Evolutionary conservation across 768 basidiomycete genomes (phyloP).

Genomic region (Neoboletus subvelutipes): DNA sequence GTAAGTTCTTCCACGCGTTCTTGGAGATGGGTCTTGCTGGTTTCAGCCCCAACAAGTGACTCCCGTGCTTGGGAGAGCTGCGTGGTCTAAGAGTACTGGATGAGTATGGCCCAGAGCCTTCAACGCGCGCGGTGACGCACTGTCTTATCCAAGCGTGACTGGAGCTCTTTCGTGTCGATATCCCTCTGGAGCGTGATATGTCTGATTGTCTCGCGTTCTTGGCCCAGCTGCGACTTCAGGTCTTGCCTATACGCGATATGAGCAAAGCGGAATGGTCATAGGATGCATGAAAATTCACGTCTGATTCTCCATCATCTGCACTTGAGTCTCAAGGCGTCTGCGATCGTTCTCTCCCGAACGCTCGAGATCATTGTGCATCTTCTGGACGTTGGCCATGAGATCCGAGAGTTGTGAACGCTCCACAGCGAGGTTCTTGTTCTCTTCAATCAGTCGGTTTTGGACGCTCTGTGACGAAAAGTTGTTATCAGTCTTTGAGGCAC

Average conservation of each 20-base stretch:
- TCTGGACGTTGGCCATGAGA: constrained; percentile 86
- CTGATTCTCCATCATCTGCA: constrained; percentile 77
- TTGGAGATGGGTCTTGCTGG: constrained; percentile 76
- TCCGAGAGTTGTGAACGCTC: constrained; percentile 87
- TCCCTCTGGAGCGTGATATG: constrained; percentile 79
- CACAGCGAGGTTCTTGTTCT: constrained; percentile 75
- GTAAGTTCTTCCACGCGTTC: constrained; percentile 49
- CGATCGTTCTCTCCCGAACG: constrained; percentile 82
- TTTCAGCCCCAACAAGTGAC: constrained; percentile 67
- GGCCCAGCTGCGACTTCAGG: constrained; percentile 60
- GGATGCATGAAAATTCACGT: constrained; percentile 46
- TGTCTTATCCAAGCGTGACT: constrained; percentile 64
- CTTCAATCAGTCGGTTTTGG: constrained; percentile 78
- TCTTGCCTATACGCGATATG: constrained; percentile 56
- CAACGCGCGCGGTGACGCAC: constrained; percentile 41
- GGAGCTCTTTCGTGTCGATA: constrained; percentile 74
- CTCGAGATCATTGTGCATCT: constrained; percentile 87
- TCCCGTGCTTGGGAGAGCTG: constrained; percentile 72
- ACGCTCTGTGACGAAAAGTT: constrained; percentile 51
- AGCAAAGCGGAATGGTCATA: neutral
- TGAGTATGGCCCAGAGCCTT: constrained; percentile 8
- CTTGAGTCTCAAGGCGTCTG: constrained; percentile 73
- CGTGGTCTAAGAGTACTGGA: constrained; percentile 43
- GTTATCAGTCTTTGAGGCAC: constrained; percentile 1
- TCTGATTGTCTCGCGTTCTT: constrained; percentile 75